Evolutionary conservation across 768 basidiomycete species (phyloP).

Genomic region (Pisolithus orientalis): DNA sequence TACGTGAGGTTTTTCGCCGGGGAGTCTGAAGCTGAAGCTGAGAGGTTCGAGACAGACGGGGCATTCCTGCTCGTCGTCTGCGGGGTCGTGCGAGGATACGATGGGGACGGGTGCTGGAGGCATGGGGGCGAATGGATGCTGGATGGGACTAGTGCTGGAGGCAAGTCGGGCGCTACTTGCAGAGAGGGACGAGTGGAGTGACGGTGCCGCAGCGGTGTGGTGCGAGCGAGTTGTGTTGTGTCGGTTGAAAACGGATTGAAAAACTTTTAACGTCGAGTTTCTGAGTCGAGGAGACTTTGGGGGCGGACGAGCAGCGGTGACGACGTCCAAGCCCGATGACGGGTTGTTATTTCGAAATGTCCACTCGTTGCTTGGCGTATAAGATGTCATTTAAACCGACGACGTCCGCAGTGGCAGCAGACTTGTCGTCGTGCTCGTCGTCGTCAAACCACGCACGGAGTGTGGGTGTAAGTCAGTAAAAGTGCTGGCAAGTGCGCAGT

Average conservation of each 20-base stretch:
- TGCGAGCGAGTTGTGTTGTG: constrained; percentile 35
- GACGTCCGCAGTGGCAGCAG: too few relatives aligned
- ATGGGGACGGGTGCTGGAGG: constrained; percentile 64
- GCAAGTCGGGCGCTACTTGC: constrained; percentile 34
- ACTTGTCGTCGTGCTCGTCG: too few relatives aligned
- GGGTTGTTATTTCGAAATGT: too few relatives aligned
- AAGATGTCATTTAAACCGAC: too few relatives aligned
- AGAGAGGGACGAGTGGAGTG: constrained; percentile 42
- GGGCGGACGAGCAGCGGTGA: constrained; percentile 29
- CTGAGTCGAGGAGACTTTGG: constrained; percentile 29
- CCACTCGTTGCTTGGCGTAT: too few relatives aligned
- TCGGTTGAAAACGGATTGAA: constrained; percentile 51
- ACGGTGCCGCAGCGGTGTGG: constrained; percentile 33
- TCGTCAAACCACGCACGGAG: too few relatives aligned
- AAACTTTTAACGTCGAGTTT: constrained; percentile 28
- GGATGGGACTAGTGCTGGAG: constrained; percentile 27
- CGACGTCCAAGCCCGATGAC: constrained; percentile 37
- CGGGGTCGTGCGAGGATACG: constrained; percentile 55
- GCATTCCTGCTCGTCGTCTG: constrained; percentile 84
- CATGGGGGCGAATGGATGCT: constrained; percentile 56
- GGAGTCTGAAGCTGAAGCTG: constrained; percentile 85
- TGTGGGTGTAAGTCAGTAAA: too few relatives aligned
- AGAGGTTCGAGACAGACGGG: constrained; percentile 96
- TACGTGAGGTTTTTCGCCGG: constrained; percentile 96
- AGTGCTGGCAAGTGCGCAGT: too few relatives aligned